Evolutionary conservation across 306 rosid species (phyloP).

Genomic region (Mucuna pruriens): DNA sequence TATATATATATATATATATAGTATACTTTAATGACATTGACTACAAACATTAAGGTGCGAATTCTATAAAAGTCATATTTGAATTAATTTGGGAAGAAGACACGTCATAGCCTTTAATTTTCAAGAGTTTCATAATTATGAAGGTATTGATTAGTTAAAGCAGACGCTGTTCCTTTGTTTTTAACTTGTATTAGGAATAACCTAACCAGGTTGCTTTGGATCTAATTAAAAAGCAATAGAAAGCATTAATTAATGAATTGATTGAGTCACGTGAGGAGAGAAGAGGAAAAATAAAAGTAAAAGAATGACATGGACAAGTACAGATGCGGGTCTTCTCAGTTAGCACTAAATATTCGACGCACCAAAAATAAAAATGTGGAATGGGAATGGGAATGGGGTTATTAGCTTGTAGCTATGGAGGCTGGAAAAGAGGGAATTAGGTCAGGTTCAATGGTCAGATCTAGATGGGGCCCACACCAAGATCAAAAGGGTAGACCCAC

Average conservation of each 20-base stretch:
- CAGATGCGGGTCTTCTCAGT: neutral
- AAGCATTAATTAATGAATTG: too few relatives aligned
- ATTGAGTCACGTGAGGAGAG: too few relatives aligned
- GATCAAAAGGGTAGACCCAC: neutral
- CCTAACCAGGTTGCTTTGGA: neutral
- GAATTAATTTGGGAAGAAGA: neutral
- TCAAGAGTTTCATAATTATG: neutral
- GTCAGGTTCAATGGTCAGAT: slow-evolving; percentile 43
- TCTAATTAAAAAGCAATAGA: neutral
- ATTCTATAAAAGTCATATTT: neutral
- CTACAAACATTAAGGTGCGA: neutral
- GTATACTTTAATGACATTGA: too few relatives aligned
- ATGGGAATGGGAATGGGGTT: slow-evolving; percentile 31
- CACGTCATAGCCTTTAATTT: neutral
- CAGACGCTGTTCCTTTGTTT: neutral
- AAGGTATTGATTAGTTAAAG: neutral
- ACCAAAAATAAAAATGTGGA: neutral
- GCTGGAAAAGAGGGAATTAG: slow-evolving; percentile 26
- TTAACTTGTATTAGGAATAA: neutral
- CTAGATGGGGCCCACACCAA: neutral
- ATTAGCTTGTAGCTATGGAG: slow-evolving; percentile 31
- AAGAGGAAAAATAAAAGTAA: neutral
- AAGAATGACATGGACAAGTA: slow-evolving; percentile 11
- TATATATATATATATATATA: too few relatives aligned
- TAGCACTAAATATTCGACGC: neutral